Percentiles rank a stretch among this genome's conserved stretches.
Evolutionary conservation across 805 yeast genomes (phyloP).

Genomic region (Cyberlindnera mrakii): DNA sequence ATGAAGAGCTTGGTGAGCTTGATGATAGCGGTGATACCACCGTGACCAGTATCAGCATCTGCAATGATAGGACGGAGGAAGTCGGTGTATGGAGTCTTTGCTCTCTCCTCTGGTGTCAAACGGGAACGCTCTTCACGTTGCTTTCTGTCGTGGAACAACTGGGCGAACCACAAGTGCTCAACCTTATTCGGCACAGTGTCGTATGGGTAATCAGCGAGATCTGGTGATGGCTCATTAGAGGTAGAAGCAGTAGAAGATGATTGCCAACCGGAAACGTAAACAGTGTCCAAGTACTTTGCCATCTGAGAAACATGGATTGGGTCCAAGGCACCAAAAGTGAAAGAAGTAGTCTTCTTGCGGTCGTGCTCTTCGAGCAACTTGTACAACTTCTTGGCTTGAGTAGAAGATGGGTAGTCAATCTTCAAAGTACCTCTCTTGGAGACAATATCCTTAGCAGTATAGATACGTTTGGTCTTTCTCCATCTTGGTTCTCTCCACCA

Average conservation of each 20-base stretch:
- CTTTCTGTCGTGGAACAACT: constrained; percentile 93
- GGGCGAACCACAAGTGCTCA: constrained; percentile 94
- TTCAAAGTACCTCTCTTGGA: constrained; percentile 78
- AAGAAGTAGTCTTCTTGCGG: constrained; percentile 64
- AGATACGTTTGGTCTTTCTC: constrained; percentile 80
- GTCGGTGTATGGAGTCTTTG: constrained; percentile 69
- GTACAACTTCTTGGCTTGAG: constrained; percentile 79
- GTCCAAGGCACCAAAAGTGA: constrained; percentile 93
- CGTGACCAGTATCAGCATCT: constrained; percentile 98
- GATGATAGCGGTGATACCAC: constrained; percentile 94
- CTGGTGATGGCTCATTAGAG: constrained; percentile 97
- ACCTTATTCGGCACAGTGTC: constrained; percentile 99
- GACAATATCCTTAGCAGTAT: constrained; percentile 85
- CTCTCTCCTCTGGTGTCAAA: constrained; percentile 56
- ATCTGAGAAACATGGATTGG: constrained; percentile 94
- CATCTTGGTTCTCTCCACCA: constrained; percentile 98
- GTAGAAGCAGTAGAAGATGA: constrained; percentile 97
- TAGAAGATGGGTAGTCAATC: constrained; percentile 67
- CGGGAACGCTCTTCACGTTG: constrained; percentile 67
- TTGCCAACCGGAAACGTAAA: constrained; percentile 98
- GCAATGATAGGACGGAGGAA: constrained; percentile 93
- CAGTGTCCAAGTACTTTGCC: constrained; percentile 90
- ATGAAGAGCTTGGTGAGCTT: constrained; percentile 93
- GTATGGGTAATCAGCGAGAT: constrained; percentile 97
- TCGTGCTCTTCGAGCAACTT: constrained; percentile 66